phyloP scores from a whole-genome alignment of 192 early-diverging fungal genomes.

The Coemansia sp. region DNA sequence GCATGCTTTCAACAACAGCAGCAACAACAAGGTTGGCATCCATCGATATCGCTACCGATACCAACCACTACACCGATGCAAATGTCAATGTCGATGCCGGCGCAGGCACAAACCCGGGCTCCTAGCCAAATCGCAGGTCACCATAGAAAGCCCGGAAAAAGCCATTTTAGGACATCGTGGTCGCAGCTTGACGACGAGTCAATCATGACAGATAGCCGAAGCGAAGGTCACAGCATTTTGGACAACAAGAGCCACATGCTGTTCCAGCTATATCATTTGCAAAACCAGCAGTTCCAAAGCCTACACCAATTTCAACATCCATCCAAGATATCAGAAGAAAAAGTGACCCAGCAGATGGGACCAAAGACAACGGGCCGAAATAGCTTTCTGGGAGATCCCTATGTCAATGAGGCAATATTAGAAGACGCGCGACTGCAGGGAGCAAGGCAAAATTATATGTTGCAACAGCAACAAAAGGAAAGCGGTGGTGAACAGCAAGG shows the following conservation, averaged over 20 bases:
- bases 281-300: slow-evolving; percentile 46
- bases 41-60: neutral
- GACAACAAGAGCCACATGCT: slow-evolving; percentile 30
- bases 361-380: neutral
- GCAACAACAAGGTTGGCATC: neutral
- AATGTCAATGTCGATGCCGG: neutral
- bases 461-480: neutral
- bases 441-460: neutral
- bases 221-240: slow-evolving; percentile 32
- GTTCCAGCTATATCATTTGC: slow-evolving; percentile 40
- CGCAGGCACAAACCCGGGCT: slow-evolving; percentile 1
- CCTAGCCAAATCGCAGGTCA: neutral
- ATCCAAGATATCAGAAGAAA: slow-evolving; percentile 24
- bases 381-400: neutral
- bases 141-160: neutral
- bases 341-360: neutral
- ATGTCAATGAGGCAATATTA: neutral
- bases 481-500: neutral
- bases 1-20: slow-evolving; percentile 1
- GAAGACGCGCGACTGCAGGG: neutral
- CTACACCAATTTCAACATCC: slow-evolving; percentile 28
- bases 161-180: slow-evolving; percentile 37
- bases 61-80: slow-evolving; percentile 2
- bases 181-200: slow-evolving; percentile 45
- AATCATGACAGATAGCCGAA: slow-evolving; percentile 12